Evolutionary conservation across 2,329 filamentous ascomycete species (phyloP).

Genomic region (Penicillium sp.): DNA sequence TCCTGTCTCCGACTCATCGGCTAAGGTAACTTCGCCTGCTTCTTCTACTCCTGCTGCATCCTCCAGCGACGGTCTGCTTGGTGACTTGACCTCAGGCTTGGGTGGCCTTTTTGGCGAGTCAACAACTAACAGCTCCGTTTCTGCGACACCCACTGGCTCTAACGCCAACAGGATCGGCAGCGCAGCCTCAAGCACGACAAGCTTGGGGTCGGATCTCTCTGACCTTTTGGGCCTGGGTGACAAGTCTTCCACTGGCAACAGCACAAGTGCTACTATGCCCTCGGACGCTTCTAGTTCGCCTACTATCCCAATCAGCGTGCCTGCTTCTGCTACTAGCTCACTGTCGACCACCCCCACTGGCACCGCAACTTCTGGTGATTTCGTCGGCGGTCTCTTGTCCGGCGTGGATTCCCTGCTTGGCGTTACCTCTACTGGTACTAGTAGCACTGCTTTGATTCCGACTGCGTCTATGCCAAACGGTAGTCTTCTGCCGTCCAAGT

Average conservation of each 20-base stretch:
- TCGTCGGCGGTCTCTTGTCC: slow-evolving; percentile 11
- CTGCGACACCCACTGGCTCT: not conserved
- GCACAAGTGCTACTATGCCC: slow-evolving; percentile 1
- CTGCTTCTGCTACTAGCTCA: slow-evolving; percentile 15
- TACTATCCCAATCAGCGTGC: slow-evolving; percentile 29
- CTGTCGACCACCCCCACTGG: not conserved
- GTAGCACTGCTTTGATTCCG: slow-evolving; percentile 19
- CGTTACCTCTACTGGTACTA: slow-evolving; percentile 14
- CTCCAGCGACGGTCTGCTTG: slow-evolving; percentile 9
- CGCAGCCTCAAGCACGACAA: not conserved
- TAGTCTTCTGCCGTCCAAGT: slow-evolving; percentile 5
- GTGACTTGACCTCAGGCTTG: slow-evolving; percentile 3
- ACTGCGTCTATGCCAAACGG: slow-evolving; percentile 9
- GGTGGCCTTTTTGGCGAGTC: not conserved
- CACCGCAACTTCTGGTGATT: not conserved
- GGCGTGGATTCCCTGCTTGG: slow-evolving; percentile 12
- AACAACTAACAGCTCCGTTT: not conserved
- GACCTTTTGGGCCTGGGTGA: slow-evolving; percentile 3
- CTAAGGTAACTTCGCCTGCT: not conserved
- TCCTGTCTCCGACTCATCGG: not conserved
- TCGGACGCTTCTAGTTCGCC: slow-evolving; percentile 8
- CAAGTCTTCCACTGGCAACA: slow-evolving; percentile 7
- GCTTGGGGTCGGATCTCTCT: slow-evolving; percentile 2
- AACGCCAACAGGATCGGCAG: not conserved
- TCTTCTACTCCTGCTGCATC: not conserved